Evolutionary conservation across 169 alveolate species (phyloP).

Genomic region (Plasmodium inui): DNA sequence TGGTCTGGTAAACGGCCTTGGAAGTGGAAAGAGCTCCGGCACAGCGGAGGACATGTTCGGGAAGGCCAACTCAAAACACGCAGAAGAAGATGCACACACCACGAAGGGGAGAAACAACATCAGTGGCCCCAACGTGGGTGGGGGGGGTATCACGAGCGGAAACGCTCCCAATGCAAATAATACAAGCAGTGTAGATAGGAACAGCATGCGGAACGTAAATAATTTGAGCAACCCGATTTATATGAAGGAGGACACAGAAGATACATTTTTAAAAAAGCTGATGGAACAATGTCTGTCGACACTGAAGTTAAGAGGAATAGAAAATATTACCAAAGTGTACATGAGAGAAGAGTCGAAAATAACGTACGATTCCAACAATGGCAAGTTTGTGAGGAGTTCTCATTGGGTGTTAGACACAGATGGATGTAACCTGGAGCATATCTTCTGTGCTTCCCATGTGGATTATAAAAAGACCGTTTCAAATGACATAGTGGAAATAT

Average conservation of each 20-base stretch:
- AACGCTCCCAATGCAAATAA: background rate
- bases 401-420: conserved; percentile 99
- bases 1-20: background rate
- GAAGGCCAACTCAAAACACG: background rate
- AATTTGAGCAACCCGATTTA: conserved; percentile 24
- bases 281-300: conserved; percentile 90
- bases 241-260: conserved; percentile 88
- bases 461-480: conserved; percentile 95
- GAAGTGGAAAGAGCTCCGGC: background rate
- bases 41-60: background rate
- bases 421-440: conserved; percentile 97
- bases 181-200: background rate
- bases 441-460: conserved; percentile 92
- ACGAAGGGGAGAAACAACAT: background rate
- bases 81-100: background rate
- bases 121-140: background rate
- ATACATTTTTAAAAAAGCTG: conserved; percentile 89
- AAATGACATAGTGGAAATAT: conserved; percentile 98
- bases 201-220: background rate
- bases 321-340: conserved; percentile 95
- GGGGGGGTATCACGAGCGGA: background rate
- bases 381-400: conserved; percentile 91
- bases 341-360: conserved; percentile 95
- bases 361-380: conserved; percentile 90
- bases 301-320: conserved; percentile 87